Evolutionary conservation across 177 flowering plant species (phyloP).

Genomic region (Vitis hybrid): DNA sequence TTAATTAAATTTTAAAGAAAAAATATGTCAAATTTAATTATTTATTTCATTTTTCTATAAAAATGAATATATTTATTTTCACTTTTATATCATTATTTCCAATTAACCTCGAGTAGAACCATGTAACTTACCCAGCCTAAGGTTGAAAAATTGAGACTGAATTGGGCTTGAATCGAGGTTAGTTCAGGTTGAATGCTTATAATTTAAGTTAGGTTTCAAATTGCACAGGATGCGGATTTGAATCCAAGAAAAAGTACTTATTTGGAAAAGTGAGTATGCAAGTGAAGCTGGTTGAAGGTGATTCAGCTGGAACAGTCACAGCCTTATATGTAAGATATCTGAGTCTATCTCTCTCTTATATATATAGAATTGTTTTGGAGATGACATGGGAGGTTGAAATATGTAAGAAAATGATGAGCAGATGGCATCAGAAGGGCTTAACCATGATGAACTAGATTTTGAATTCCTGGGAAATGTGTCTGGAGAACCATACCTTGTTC

Average conservation of each 20-base stretch:
- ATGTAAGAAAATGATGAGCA: slow-evolving; percentile 5
- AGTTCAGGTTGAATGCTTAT: neutral
- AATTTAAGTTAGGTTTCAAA: too few species aligned
- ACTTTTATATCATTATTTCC: too few species aligned
- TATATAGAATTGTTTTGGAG: neutral
- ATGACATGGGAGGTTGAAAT: neutral
- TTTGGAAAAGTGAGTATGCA: slow-evolving; percentile 36
- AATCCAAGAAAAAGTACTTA: slow-evolving; percentile 35
- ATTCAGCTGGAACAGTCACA: slow-evolving; percentile 46
- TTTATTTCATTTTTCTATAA: too few species aligned
- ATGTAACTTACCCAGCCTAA: too few species aligned
- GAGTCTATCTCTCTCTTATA: neutral
- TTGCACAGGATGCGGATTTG: slow-evolving; percentile 36
- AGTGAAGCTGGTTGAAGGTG: slow-evolving; percentile 39
- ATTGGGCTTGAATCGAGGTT: neutral
- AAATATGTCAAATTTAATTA: too few species aligned
- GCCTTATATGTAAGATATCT: slow-evolving; percentile 38
- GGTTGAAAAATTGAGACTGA: too few species aligned
- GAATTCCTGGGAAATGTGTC: slow-evolving; percentile 51
- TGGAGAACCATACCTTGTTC: slow-evolving; percentile 51
- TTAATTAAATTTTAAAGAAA: too few species aligned
- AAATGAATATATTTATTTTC: too few species aligned
- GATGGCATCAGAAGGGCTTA: slow-evolving; percentile 47
- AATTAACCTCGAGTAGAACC: too few species aligned
- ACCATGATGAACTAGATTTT: slow-evolving; percentile 47